Conservation (phyloP, 257 asterid species). For the Knoxia roxburghii region DNA sequence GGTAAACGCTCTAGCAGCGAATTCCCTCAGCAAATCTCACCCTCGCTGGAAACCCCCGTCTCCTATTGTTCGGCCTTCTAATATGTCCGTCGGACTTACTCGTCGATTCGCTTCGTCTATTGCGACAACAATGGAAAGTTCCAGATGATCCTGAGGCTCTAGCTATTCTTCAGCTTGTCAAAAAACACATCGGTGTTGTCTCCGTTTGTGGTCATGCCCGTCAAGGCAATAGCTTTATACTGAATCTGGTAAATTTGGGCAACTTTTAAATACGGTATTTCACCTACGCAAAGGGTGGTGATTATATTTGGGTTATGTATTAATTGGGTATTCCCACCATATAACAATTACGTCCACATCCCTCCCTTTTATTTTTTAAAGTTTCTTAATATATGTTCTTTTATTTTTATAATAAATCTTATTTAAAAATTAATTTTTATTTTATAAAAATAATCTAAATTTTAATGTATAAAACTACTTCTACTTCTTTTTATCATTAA, state of each 20-base stretch:
- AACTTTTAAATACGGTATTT: too few species aligned
- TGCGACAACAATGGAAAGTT: conserved; percentile 81
- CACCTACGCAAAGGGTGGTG: too few species aligned
- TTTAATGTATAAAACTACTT: too few species aligned
- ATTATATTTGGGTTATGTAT: too few species aligned
- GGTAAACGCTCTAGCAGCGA: conserved; percentile 42
- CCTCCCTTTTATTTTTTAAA: too few species aligned
- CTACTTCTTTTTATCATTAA: too few species aligned
- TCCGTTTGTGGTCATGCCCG: conserved; percentile 99
- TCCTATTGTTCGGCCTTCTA: conserved; percentile 35
- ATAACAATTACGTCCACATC: too few species aligned
- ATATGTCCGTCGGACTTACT: conserved; percentile 62
- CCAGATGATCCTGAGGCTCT: conserved; percentile 96
- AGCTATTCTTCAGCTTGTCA: conserved; percentile 84
- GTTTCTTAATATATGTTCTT: too few species aligned
- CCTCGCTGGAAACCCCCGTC: conserved; percentile 25
- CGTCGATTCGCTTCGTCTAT: conserved; percentile 84
- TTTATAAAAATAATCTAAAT: too few species aligned
- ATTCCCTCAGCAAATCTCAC: conserved; percentile 37
- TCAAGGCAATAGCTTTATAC: conserved; percentile 88
- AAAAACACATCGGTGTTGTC: conserved; percentile 90
- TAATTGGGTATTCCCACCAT: too few species aligned
- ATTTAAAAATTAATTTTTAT: too few species aligned
- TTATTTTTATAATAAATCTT: too few species aligned
- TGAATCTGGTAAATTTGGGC: conserved; percentile 60